phyloP scores from a whole-genome alignment of 2,329 filamentous ascomycete genomes.

The Aureobasidium melanogenum region DNA sequence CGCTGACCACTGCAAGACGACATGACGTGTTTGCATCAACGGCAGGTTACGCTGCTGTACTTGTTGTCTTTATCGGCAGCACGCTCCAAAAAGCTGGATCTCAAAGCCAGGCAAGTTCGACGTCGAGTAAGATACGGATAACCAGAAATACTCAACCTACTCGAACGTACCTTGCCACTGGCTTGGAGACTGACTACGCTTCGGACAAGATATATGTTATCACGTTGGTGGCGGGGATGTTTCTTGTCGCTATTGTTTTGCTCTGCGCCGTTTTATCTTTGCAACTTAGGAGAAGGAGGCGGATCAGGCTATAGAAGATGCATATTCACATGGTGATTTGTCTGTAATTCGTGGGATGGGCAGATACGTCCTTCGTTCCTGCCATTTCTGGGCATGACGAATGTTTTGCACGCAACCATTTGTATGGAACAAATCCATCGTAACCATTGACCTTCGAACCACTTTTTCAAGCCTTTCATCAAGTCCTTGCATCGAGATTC shows the following conservation, averaged over 20 bases:
- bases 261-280: neutral
- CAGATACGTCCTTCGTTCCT: no score
- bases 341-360: no score
- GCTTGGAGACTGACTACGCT: neutral
- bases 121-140: neutral
- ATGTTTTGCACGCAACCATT: no score
- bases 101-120: neutral
- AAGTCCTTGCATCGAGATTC: no score
- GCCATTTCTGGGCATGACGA: no score
- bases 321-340: no score
- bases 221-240: neutral
- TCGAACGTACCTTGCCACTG: neutral
- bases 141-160: neutral
- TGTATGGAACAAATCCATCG: no score
- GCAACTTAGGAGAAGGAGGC: neutral
- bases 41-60: conserved; percentile 29
- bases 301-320: neutral
- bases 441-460: no score
- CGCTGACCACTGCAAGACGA: neutral
- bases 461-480: no score
- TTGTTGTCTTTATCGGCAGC: conserved; percentile 51
- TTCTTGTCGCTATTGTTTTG: neutral
- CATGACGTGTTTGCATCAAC: neutral
- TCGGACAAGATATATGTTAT: neutral
- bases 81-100: neutral